Evolutionary conservation across 805 yeast genomes (phyloP).

Genomic region (Kodamaea kaohsiungensis): DNA sequence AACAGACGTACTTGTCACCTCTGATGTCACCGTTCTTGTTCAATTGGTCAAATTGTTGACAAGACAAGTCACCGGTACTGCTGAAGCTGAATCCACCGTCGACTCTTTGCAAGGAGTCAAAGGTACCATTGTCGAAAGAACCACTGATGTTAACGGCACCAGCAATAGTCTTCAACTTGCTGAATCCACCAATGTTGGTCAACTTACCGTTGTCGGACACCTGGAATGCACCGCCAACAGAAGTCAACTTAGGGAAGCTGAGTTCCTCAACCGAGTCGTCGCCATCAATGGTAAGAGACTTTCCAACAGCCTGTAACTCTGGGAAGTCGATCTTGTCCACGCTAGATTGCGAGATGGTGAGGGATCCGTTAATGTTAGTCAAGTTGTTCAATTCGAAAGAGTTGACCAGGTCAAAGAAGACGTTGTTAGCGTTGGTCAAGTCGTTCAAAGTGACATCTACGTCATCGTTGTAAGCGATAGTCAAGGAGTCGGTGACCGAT

Average conservation of each 20-base stretch:
- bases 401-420: slow-evolving; percentile 79
- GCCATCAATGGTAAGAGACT: slow-evolving; percentile 71
- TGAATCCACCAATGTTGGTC: slow-evolving; percentile 68
- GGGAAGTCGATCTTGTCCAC: slow-evolving; percentile 57
- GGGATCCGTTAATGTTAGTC: slow-evolving; percentile 72
- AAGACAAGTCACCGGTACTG: slow-evolving; percentile 74
- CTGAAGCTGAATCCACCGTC: slow-evolving; percentile 90
- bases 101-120: slow-evolving; percentile 72
- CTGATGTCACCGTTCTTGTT: slow-evolving; percentile 79
- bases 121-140: slow-evolving; percentile 75
- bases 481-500: slow-evolving; percentile 71
- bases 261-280: slow-evolving; percentile 72
- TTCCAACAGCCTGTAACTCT: slow-evolving; percentile 66
- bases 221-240: slow-evolving; percentile 91
- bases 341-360: slow-evolving; percentile 76
- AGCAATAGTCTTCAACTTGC: slow-evolving; percentile 67
- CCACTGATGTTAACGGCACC: slow-evolving; percentile 89
- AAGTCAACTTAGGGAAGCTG: slow-evolving; percentile 67
- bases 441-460: slow-evolving; percentile 69
- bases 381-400: slow-evolving; percentile 71
- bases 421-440: slow-evolving; percentile 83
- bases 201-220: slow-evolving; percentile 83
- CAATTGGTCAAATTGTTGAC: slow-evolving; percentile 70
- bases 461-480: slow-evolving; percentile 79
- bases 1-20: slow-evolving; percentile 85